Conservation (phyloP, 331 rosid species). For the Quercus phellos region DNA sequence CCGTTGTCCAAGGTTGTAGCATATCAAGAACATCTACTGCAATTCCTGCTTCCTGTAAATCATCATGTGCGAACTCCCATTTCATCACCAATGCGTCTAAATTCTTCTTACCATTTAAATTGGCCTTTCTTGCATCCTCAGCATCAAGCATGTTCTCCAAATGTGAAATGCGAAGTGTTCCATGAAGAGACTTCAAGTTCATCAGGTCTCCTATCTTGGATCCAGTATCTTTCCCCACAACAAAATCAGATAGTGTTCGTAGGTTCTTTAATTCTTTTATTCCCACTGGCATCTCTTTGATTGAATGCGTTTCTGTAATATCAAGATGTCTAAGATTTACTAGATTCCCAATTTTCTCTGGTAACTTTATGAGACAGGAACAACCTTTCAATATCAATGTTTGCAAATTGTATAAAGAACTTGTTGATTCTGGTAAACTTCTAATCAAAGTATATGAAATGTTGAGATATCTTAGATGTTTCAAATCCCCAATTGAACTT, state of each 20-base stretch:
- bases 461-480: too few species aligned
- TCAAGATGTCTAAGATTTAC: neutral
- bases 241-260: too few species aligned
- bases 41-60: constrained; percentile 2
- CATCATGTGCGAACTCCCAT: constrained; percentile 6
- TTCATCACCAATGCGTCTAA: neutral
- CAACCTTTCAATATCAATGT: neutral
- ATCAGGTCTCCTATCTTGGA: neutral
- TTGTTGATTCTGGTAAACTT: too few species aligned
- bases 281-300: too few species aligned
- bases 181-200: neutral
- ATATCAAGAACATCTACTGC: neutral
- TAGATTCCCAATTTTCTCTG: neutral
- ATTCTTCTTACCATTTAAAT: too few species aligned
- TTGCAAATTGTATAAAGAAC: too few species aligned
- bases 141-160: neutral
- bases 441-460: too few species aligned
- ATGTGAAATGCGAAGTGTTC: constrained; percentile 7
- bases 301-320: neutral
- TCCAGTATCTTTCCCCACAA: too few species aligned
- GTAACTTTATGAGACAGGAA: neutral
- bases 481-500: too few species aligned
- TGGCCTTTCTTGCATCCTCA: neutral
- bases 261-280: too few species aligned
- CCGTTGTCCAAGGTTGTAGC: neutral